Percentiles rank a stretch among this genome's conserved stretches.
phyloP scores from a whole-genome alignment of 352 stramenopile genomes.

The Phytophthora pluvialis region DNA sequence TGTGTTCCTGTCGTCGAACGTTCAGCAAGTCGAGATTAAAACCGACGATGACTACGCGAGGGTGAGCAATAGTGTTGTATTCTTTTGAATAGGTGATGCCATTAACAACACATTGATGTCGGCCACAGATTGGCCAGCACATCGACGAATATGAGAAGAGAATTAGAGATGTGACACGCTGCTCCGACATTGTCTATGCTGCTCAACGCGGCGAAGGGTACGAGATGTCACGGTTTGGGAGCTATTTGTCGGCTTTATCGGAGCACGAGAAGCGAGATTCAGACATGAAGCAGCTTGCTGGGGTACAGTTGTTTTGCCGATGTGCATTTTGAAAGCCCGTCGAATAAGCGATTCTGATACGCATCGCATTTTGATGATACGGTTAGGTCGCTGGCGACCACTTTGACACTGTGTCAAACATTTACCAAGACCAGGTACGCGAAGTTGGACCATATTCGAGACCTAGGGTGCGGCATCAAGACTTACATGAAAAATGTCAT shows the following conservation, averaged over 20 bases:
- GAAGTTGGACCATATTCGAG: neutral
- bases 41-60: constrained; percentile 88
- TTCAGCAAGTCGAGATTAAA: constrained; percentile 88
- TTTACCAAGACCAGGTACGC: constrained; percentile 85
- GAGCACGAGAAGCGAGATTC: constrained; percentile 78
- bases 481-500: constrained; percentile 12
- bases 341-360: neutral
- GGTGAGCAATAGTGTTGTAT: constrained; percentile 29
- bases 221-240: constrained; percentile 87
- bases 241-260: constrained; percentile 78
- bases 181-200: constrained; percentile 84
- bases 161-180: constrained; percentile 82
- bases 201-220: constrained; percentile 84
- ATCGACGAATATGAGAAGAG: constrained; percentile 87
- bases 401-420: constrained; percentile 87
- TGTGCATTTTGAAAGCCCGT: neutral
- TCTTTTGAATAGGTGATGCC: neutral
- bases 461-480: neutral
- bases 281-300: constrained; percentile 76
- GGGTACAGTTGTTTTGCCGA: constrained; percentile 37
- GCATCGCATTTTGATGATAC: constrained; percentile 6
- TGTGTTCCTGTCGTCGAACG: constrained; percentile 75
- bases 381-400: constrained; percentile 70
- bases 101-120: constrained; percentile 5
- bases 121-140: constrained; percentile 78